A percentile compares a stretch with the other conserved stretches of the same genome.
Conservation (phyloP, 192 early-diverging fungal genomes). For the Paraglomus occultum region DNA sequence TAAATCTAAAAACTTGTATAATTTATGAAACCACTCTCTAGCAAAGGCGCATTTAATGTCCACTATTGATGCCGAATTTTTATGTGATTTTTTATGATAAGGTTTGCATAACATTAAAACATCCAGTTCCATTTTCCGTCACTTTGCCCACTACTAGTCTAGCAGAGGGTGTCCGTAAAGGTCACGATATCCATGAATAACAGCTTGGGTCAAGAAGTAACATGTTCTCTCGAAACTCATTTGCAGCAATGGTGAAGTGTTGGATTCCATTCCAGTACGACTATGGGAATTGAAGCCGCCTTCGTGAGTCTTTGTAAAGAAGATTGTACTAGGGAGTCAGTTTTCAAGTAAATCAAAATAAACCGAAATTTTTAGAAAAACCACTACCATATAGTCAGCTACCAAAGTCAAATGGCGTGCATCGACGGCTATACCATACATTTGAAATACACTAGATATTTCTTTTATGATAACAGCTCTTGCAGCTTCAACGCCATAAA, state of each 20-base stretch:
- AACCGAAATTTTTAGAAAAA: not conserved
- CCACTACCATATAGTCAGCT: slow-evolving; percentile 92
- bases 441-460: slow-evolving; percentile 87
- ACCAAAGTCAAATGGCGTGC: slow-evolving; percentile 93
- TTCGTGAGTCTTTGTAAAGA: slow-evolving; percentile 78
- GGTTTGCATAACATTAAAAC: slow-evolving; percentile 83
- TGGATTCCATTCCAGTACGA: slow-evolving; percentile 90
- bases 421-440: slow-evolving; percentile 93
- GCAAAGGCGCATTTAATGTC: not conserved
- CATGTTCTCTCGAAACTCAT: slow-evolving; percentile 99
- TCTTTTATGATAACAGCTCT: slow-evolving; percentile 90
- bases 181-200: slow-evolving; percentile 88
- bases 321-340: not conserved
- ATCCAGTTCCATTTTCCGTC: slow-evolving; percentile 88
- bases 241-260: slow-evolving; percentile 91
- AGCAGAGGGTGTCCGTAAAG: slow-evolving; percentile 85
- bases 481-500: slow-evolving; percentile 98
- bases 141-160: slow-evolving; percentile 93
- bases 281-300: slow-evolving; percentile 98
- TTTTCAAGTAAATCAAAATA: not conserved
- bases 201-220: slow-evolving; percentile 89
- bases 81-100: slow-evolving; percentile 31
- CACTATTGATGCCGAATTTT: not conserved
- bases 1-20: not conserved
- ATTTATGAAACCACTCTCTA: not conserved